These are phyloP conservation scores for Tranzscheliella williamsii DNA, from an alignment of 1,284 basidiomycete species.

Conservation along the genomic window DNA sequence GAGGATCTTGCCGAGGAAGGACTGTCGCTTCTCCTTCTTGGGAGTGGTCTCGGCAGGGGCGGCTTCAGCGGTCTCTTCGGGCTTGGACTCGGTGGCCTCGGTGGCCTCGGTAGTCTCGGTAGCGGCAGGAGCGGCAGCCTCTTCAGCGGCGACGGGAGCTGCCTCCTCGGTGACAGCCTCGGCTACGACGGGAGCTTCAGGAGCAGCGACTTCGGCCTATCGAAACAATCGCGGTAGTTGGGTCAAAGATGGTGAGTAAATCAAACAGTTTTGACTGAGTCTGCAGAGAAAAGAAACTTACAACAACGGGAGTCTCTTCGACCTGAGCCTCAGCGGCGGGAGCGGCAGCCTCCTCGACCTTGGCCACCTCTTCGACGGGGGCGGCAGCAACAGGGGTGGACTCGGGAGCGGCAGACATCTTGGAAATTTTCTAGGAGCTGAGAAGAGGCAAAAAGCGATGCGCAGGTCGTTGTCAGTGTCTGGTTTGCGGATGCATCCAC, in stretches of 20 bases:
- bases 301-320: slow-evolving; percentile 6
- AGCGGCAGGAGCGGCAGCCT: slow-evolving; percentile 20
- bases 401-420: slow-evolving; percentile 42
- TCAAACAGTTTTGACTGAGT: too few species aligned
- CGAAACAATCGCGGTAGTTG: too few species aligned
- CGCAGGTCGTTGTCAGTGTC: too few species aligned
- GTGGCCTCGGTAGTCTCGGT: too few species aligned
- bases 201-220: slow-evolving; percentile 11
- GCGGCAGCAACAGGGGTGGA: slow-evolving; percentile 18
- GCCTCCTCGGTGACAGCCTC: slow-evolving; percentile 16
- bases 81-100: slow-evolving; percentile 4
- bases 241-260: too few species aligned
- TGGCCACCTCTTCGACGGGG: slow-evolving; percentile 4
- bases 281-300: too few species aligned
- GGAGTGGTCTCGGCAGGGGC: slow-evolving; percentile 18
- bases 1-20: slow-evolving; percentile 42
- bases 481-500: too few species aligned
- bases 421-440: too few species aligned
- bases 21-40: slow-evolving; percentile 56
- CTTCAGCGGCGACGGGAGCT: slow-evolving; percentile 7
- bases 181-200: slow-evolving; percentile 17
- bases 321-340: slow-evolving; percentile 11
- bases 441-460: too few species aligned
- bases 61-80: slow-evolving; percentile 3
- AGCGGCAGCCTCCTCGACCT: slow-evolving; percentile 14